Evolutionary conservation across 257 asterid genomes (phyloP).

Genomic region (Ajuga chamaepitys): DNA sequence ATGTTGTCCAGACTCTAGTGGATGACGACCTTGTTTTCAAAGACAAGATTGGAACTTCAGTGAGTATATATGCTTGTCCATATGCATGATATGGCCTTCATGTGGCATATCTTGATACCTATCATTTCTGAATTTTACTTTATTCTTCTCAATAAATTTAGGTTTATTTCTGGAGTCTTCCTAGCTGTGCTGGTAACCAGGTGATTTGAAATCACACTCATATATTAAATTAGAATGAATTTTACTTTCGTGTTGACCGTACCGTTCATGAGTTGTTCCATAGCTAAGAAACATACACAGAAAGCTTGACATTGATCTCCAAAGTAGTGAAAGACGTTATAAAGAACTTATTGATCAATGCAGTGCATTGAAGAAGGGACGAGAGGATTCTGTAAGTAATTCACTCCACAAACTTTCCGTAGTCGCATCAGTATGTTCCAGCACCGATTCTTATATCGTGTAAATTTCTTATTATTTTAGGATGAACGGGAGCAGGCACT

Average conservation of each 20-base stretch:
- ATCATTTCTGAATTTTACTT: conserved; percentile 1
- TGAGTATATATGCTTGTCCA: conserved; percentile 44
- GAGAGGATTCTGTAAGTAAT: conserved; percentile 75
- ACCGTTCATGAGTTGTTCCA: conserved; percentile 16
- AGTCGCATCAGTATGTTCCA: background rate
- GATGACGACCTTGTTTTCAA: conserved; percentile 95
- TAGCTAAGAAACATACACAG: conserved; percentile 72
- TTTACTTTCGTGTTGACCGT: conserved; percentile 1
- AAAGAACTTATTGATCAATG: conserved; percentile 67
- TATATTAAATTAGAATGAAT: background rate
- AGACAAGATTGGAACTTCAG: conserved; percentile 98
- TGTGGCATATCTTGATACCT: background rate
- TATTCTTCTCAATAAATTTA: conserved; percentile 11
- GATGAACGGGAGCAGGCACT: conserved; percentile 85
- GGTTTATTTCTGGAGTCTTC: conserved; percentile 99
- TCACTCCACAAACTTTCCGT: background rate
- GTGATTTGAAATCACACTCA: conserved; percentile 26
- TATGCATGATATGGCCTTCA: background rate
- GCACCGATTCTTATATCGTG: conserved; percentile 11
- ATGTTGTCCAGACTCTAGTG: conserved; percentile 78
- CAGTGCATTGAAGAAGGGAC: conserved; percentile 71
- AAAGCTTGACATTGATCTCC: conserved; percentile 76
- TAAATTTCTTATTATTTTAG: conserved; percentile 29
- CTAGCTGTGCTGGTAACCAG: conserved; percentile 99
- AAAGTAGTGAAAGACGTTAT: conserved; percentile 49